These are phyloP conservation scores for Pholiota molesta DNA, from an alignment of 768 basidiomycete species.

Conservation along the genomic window DNA sequence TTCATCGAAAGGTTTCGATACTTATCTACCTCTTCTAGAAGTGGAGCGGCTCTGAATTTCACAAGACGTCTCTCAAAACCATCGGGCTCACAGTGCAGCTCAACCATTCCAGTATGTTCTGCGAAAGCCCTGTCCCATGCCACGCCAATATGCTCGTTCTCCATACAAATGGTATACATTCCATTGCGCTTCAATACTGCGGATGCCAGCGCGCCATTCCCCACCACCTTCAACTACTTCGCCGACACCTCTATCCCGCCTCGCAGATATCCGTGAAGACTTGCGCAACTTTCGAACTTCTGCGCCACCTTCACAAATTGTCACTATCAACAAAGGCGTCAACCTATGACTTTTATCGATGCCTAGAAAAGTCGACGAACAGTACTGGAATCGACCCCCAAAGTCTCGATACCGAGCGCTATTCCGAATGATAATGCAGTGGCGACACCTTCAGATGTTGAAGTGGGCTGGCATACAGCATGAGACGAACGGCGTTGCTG, in stretches of 20 bases:
- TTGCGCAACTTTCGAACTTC: conserved; percentile 14
- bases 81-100: conserved; percentile 9
- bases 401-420: conserved; percentile 12
- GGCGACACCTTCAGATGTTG: not conserved
- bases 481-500: not conserved
- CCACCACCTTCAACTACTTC: conserved; percentile 21
- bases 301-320: conserved; percentile 31
- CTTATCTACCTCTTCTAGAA: not conserved
- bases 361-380: conserved; percentile 9
- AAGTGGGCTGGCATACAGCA: not conserved
- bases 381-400: conserved; percentile 8
- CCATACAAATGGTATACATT: conserved; percentile 18
- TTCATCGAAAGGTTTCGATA: not conserved
- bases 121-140: conserved; percentile 4
- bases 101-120: conserved; percentile 7
- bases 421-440: not conserved
- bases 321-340: conserved; percentile 25
- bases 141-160: conserved; percentile 11
- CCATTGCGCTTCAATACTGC: conserved; percentile 14
- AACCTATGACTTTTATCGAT: conserved; percentile 14
- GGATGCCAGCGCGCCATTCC: conserved; percentile 8
- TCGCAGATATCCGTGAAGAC: conserved; percentile 4
- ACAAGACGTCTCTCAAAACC: conserved; percentile 2
- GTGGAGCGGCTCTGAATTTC: not conserved
- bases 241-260: conserved; percentile 17